Evolutionary conservation across 768 basidiomycete species (phyloP).

Genomic region (Fibroporia radiculosa): DNA sequence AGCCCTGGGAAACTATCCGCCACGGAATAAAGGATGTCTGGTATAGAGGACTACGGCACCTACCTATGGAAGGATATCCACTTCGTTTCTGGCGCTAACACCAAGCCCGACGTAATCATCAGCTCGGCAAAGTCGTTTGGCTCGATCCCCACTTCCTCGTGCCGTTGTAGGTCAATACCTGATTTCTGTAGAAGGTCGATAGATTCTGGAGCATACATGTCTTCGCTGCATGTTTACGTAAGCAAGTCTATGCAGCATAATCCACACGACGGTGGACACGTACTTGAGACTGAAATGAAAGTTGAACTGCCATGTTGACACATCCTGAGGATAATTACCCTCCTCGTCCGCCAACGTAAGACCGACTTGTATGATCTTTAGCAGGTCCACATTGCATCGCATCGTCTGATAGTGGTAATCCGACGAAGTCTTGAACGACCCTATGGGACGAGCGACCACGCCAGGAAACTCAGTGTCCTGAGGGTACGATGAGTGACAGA

Average conservation of each 20-base stretch:
- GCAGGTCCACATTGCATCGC: constrained; percentile 97
- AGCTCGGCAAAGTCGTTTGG: constrained; percentile 96
- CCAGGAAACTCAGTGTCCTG: constrained; percentile 99
- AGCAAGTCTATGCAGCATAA: constrained; percentile 6
- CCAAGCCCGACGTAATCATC: constrained; percentile 93
- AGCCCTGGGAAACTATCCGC: too few species aligned
- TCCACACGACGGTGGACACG: constrained; percentile 20
- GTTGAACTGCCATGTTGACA: constrained; percentile 99
- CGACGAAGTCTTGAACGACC: constrained; percentile 90
- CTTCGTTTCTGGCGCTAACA: constrained; percentile 78
- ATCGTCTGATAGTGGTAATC: constrained; percentile 99
- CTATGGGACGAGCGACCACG: constrained; percentile 95
- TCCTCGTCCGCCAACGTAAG: constrained; percentile 92
- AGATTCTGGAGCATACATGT: constrained; percentile 98
- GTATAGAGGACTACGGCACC: too few species aligned
- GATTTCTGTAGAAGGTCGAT: constrained; percentile 92
- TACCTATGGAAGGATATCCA: constrained; percentile 99
- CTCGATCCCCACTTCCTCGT: constrained; percentile 85
- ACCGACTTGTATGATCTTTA: constrained; percentile 97
- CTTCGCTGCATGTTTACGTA: constrained; percentile 53
- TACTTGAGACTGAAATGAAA: constrained; percentile 89
- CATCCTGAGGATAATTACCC: constrained; percentile 83
- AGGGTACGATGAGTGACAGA: constrained; percentile 14
- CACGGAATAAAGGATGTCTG: too few species aligned
- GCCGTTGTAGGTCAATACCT: constrained; percentile 91